Conservation (phyloP, 352 stramenopile genomes). For the Globisporangium canariense region DNA sequence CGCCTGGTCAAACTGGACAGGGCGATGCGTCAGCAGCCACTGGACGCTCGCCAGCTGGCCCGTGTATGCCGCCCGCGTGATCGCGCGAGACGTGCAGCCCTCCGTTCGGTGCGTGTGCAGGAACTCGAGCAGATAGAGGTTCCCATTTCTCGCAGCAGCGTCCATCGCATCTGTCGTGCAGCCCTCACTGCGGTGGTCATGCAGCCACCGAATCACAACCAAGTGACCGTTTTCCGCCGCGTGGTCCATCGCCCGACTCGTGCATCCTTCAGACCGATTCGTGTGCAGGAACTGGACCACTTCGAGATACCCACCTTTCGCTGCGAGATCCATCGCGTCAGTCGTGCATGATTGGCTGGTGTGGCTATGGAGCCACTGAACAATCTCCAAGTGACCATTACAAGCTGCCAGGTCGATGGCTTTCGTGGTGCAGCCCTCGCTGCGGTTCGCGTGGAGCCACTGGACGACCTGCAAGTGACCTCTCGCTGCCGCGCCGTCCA, state of each 20-base stretch:
- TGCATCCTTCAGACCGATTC: slow-evolving; percentile 35
- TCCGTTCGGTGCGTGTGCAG: slow-evolving; percentile 25
- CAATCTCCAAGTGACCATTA: slow-evolving; percentile 40
- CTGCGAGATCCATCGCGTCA: slow-evolving; percentile 36
- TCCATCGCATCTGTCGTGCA: slow-evolving; percentile 49
- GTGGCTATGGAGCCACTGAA: slow-evolving; percentile 42
- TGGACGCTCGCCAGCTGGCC: slow-evolving; percentile 32
- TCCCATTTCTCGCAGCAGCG: slow-evolving; percentile 34
- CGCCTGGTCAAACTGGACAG: slow-evolving; percentile 21
- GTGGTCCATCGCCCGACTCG: slow-evolving; percentile 40
- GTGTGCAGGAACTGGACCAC: slow-evolving; percentile 39
- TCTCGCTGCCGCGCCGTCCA: slow-evolving; percentile 33
- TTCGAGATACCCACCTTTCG: slow-evolving; percentile 30
- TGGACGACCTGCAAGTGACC: slow-evolving; percentile 42
- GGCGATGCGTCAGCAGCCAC: slow-evolving; percentile 27
- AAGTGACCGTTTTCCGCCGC: slow-evolving; percentile 41
- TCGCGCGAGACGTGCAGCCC: slow-evolving; percentile 23
- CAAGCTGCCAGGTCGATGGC: slow-evolving; percentile 59
- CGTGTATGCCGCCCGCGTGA: slow-evolving; percentile 26
- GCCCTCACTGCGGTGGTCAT: slow-evolving; percentile 28
- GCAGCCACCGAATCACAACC: slow-evolving; percentile 38
- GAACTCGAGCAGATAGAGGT: slow-evolving; percentile 33
- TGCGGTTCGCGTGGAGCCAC: slow-evolving; percentile 38
- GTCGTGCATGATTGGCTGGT: slow-evolving; percentile 35
- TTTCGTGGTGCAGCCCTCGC: slow-evolving; percentile 38